Evolutionary conservation across 805 yeast genomes (phyloP), one percentile per base, ranked within the genome.

Genomic region (Saccharomycopsis oosterbeekiorum): DNA sequence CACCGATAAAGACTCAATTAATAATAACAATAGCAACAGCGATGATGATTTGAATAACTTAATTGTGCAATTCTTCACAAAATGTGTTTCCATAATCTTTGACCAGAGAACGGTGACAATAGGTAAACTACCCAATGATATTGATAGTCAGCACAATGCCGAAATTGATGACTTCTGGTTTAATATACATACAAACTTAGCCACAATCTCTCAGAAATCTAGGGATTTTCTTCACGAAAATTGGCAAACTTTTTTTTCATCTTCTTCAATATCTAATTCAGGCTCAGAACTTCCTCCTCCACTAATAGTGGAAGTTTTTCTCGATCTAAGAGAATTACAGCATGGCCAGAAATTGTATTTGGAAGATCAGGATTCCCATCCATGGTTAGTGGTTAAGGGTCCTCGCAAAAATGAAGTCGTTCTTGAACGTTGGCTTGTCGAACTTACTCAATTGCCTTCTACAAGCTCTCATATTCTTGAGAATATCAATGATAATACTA

Each of bases 401-500:
- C 76, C 80, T 2, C 83, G 81, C 68, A 87, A 87, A 68, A 78
- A 83, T 17, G 98, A 93, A 71, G 82, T 94, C n/a, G 97, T 94
- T 1, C 74, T 94, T 61, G 99, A 94, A 69, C 79, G 99, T 62
- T 94, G 99, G 99, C 77, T 90, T 26, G 74, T 94, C 40, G 97
- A 92, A 70, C 81, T 92, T 63, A 47, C 53, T 19, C 53, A 24
- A 3, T 47, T 47, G 19, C 26, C 53, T 12, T 47, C 53, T 15
- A 10, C 53, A 19, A 92, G 87, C 68, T 73, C 81, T 15, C 19
- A 37, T 34, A 17, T 17, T 14, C 4, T 5, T 34, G 19, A 5
- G 4, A 64, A 70, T 54, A 67, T 64, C 24, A 70, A 56, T 12
- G 29, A 19, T 36, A 34, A 57, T 43, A 34, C 17, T 47, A 57